These are phyloP conservation scores for Cyberlindnera japonica DNA, from an alignment of 805 yeast species.

Conservation along the genomic window DNA sequence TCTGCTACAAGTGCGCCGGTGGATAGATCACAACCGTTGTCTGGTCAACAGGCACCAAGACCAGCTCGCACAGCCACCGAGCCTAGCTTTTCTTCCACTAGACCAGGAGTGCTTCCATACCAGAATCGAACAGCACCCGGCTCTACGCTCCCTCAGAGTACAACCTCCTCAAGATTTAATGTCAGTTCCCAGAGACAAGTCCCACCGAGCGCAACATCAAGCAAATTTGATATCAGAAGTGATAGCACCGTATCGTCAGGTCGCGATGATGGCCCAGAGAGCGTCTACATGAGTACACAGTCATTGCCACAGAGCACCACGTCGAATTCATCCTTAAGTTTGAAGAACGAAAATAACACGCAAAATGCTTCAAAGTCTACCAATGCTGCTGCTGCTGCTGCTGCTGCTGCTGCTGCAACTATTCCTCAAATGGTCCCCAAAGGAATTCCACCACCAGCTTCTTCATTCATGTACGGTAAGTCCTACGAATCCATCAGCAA, in stretches of 20 bases:
- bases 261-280: constrained; percentile 2
- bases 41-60: background rate
- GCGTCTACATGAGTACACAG: constrained; percentile 15
- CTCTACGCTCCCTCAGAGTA: constrained; percentile 3
- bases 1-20: background rate
- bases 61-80: background rate
- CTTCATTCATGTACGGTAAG: background rate
- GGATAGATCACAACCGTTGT: background rate
- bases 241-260: background rate
- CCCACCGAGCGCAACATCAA: constrained; percentile 5
- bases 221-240: constrained; percentile 3
- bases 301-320: constrained; percentile 6
- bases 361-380: background rate
- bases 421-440: background rate
- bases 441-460: background rate
- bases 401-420: background rate
- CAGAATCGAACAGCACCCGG: background rate
- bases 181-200: background rate
- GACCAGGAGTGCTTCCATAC: constrained; percentile 4
- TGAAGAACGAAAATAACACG: background rate
- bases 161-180: constrained; percentile 6
- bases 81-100: constrained; percentile 7
- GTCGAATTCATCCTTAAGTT: background rate
- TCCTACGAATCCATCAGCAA: background rate
- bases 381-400: background rate